A percentile compares a stretch with the other conserved stretches of the same genome.
phyloP scores from a whole-genome alignment of 805 yeast genomes.

The Pichia pseudocactophila region DNA sequence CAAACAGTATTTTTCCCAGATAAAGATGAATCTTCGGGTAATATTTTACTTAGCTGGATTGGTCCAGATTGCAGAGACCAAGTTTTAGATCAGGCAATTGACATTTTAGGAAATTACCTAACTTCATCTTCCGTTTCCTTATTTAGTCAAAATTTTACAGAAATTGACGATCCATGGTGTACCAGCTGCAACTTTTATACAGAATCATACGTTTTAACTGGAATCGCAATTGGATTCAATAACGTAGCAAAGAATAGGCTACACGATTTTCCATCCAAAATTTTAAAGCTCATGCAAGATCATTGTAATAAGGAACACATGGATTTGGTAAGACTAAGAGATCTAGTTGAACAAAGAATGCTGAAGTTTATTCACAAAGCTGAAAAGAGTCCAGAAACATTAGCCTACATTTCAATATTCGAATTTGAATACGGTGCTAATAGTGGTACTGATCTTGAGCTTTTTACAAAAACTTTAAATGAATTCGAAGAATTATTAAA shows the following conservation, averaged over 20 bases:
- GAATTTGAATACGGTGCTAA: slow-evolving; percentile 74
- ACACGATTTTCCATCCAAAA: slow-evolving; percentile 41
- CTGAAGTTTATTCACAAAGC: slow-evolving; percentile 51
- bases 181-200: slow-evolving; percentile 60
- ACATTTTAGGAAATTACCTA: slow-evolving; percentile 62
- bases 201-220: slow-evolving; percentile 61
- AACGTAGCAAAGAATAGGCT: slow-evolving; percentile 72
- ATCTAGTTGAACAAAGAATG: slow-evolving; percentile 56
- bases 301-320: slow-evolving; percentile 44
- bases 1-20: slow-evolving; percentile 76
- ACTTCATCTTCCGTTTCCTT: slow-evolving; percentile 73
- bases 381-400: slow-evolving; percentile 52
- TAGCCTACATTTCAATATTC: slow-evolving; percentile 59
- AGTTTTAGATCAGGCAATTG: slow-evolving; percentile 56
- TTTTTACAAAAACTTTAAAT: slow-evolving; percentile 44
- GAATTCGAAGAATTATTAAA: slow-evolving; percentile 49
- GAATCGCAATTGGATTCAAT: slow-evolving; percentile 45
- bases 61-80: slow-evolving; percentile 59
- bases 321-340: slow-evolving; percentile 58
- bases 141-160: slow-evolving; percentile 63
- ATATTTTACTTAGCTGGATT: slow-evolving; percentile 64
- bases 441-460: slow-evolving; percentile 48
- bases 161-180: slow-evolving; percentile 74
- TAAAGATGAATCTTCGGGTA: slow-evolving; percentile 77
- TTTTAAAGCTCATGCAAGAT: slow-evolving; percentile 41